Percentiles rank a stretch among this genome's conserved stretches.
Evolutionary conservation across 345 rosid genomes (phyloP).

Genomic region (Citrus medica): DNA sequence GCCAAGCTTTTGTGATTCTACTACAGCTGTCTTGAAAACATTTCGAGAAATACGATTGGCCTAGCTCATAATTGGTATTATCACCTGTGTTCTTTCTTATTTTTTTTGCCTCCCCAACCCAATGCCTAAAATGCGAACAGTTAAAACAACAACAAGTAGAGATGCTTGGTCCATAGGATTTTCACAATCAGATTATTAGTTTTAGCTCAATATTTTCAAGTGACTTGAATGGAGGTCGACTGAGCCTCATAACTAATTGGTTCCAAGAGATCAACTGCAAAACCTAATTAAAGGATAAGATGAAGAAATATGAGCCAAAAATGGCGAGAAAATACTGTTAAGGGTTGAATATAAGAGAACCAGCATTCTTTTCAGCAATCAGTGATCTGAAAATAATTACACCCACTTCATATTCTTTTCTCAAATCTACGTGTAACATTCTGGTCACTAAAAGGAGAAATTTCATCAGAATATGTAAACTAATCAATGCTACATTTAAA

Average conservation of each 20-base stretch:
- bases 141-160: not conserved
- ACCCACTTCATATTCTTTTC: not conserved
- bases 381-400: not conserved
- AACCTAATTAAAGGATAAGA: not conserved
- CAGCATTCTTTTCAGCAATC: not conserved
- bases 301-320: not conserved
- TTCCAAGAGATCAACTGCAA: not conserved
- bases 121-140: not conserved
- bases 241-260: not conserved
- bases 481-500: constrained; percentile 7
- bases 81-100: not conserved
- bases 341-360: not conserved
- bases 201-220: not conserved
- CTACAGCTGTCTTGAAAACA: not conserved
- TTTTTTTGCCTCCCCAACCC: no score
- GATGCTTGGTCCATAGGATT: not conserved
- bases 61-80: not conserved
- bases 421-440: not conserved
- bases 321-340: not conserved
- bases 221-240: not conserved
- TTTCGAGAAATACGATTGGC: not conserved
- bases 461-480: not conserved
- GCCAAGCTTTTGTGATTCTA: not conserved
- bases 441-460: not conserved
- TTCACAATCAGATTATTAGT: not conserved